Base-by-base conservation (phyloP, 106 monocot genomes). In the Apostasia ramifera region DNA sequence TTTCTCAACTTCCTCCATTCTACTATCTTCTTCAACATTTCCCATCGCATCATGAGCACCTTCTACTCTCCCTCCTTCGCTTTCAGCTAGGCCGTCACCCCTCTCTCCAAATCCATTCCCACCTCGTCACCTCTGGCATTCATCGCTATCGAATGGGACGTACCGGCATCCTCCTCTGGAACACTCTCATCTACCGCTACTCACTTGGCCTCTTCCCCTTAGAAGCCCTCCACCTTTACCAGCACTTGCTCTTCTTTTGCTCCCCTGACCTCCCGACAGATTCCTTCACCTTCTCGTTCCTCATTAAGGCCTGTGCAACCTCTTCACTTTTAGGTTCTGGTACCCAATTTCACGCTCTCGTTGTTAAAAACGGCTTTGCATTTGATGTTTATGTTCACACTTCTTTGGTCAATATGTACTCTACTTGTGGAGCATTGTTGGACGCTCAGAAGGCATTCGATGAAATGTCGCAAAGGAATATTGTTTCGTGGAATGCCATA, bases 271-370 rank as follows among this genome's bases (percentile, higher is more conserved):
- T 69, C 57, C 50, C 57, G 39, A 39, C 50, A 26, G 72, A 84
- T 51, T 78, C 84, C 49, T 94, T 84, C 81, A 73, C 89, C 75
- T 81, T 83, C 68, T 67, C 83, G 47, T 82, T 82, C 76, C 68
- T 84, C 50, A 77, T 89, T 71, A 89, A 89, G 59, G 76, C 89
- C 43, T 93, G 93, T n/a, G 83, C 93, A 1, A 75, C 76, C 64
- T 42, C 71, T 26, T 47, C 68, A 1, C 26, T 41, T 4, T 41
- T 69, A 1, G 2, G 2, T 0, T 44, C 7, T 10, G 86, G 89
- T 0, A 3, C n/a, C 0, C 86, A 86, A 49, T 40, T 93, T 14
- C 93, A 94, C 60, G 61, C 70, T 37, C 56, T 82, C 40, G 47
- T 78, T 1, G 6, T 80, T 55, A 84, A 78, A 72, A 73, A 57